phyloP scores from a whole-genome alignment of 2,329 filamentous ascomycete genomes.

The Rhynchosporium graminicola region DNA sequence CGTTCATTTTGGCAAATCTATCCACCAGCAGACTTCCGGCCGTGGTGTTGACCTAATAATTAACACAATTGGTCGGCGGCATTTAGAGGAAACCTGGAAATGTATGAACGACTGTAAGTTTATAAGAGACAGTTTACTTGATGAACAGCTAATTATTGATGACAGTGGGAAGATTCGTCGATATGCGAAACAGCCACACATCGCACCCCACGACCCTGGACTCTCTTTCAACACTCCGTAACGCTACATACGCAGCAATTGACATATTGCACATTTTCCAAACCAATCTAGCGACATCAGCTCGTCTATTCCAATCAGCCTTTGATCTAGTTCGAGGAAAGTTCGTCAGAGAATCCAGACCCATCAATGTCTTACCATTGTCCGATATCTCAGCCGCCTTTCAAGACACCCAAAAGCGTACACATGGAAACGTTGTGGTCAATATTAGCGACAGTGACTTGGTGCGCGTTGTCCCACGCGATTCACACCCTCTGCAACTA shows the following conservation, averaged over 20 bases:
- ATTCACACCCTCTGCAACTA: not conserved
- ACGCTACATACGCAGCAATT: slow-evolving; percentile 13
- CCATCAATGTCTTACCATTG: slow-evolving; percentile 3
- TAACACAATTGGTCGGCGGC: slow-evolving; percentile 10
- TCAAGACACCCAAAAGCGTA: not conserved
- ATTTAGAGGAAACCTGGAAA: slow-evolving; percentile 12
- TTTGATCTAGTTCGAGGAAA: not conserved
- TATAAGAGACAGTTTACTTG: not conserved
- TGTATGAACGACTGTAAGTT: slow-evolving; percentile 15
- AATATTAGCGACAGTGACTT: slow-evolving; percentile 1
- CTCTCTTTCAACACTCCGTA: slow-evolving; percentile 6
- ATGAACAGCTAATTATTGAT: not conserved
- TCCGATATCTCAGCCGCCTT: slow-evolving; percentile 10
- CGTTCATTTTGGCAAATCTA: slow-evolving; percentile 1
- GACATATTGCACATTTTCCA: slow-evolving; percentile 11
- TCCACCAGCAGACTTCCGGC: slow-evolving; percentile 4
- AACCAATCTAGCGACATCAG: not conserved
- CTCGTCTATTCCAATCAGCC: slow-evolving; percentile 6
- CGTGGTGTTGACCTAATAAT: slow-evolving; percentile 13
- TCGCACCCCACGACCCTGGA: not conserved
- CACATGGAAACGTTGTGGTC: slow-evolving; percentile 11
- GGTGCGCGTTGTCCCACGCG: slow-evolving; percentile 19
- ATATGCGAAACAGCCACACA: not conserved
- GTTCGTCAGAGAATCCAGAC: slow-evolving; percentile 1
- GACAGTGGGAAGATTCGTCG: slow-evolving; percentile 16